Evolutionary conservation across 1,139 yeast species (phyloP), one percentile per base, ranked within the genome.

Genomic region (Pichia sp.): DNA sequence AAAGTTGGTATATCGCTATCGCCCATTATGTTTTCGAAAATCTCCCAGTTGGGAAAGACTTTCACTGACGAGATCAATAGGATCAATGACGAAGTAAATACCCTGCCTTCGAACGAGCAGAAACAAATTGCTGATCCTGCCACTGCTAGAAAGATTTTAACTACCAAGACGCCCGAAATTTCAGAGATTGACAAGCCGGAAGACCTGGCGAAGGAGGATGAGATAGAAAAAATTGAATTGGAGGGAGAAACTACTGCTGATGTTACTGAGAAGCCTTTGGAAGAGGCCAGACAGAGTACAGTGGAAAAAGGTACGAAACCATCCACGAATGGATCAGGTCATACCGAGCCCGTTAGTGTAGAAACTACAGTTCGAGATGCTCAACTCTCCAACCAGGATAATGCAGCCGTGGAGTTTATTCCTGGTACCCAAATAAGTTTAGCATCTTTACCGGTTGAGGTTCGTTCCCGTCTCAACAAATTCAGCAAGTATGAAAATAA

Each of bases 401-500:
- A 29, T 2, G 29, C 26, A 16, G 28, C 37, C 29, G 36, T 9
- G 9, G 29, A 35, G 26, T 53, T 39, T 26, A 52, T 58, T n/a
- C 57, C 61, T 2, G 62, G 61, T 4, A 60, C 70, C 9, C 67
- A 69, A 43, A 52, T 60, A 3, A 48, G 43, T 37, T 51, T 66
- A 36, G 65, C 66, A 8, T 67, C 71, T 3, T 62, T 81, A 33
- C 50, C 56, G 1, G 51, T 54, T 7, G 61, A 57, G 9, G 49
- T 59, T 29, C 73, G 75, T 52, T 67, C 80, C 11, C 84, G 83
- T 56, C 65, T 90, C 64, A 74, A 75, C 50, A 88, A 86, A 66
- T 86, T 86, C 59, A 79, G 76, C 47, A 88, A 87, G 61, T 92
- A 88, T 61, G 97, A 92, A 62, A 85, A 84, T 47, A 86, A 86